Evolutionary conservation across 352 stramenopile species (phyloP).

Genomic region (Pelagophyceae sp.): DNA sequence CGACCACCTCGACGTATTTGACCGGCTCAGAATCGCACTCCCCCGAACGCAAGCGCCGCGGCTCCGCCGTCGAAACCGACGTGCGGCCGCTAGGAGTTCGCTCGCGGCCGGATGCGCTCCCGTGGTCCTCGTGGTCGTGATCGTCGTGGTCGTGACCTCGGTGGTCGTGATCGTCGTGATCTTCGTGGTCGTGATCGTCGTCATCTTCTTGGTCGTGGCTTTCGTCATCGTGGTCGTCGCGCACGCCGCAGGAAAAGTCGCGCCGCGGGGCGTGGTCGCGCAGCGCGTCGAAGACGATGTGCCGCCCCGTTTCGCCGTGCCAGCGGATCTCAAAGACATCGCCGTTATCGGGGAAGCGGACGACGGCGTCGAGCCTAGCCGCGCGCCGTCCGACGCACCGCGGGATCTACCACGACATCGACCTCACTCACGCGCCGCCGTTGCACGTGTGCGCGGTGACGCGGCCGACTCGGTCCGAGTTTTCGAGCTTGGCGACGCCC

Average conservation of each 20-base stretch:
- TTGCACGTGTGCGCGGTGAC: too few species aligned
- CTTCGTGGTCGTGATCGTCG: neutral
- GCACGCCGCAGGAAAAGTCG: too few species aligned
- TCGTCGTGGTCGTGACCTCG: neutral
- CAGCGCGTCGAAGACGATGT: neutral
- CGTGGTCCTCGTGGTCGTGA: neutral
- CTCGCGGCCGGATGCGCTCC: too few species aligned
- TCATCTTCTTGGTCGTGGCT: neutral
- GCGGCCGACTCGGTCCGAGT: too few species aligned
- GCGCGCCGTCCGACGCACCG: too few species aligned
- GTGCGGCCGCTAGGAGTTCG: too few species aligned
- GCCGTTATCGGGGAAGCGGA: neutral
- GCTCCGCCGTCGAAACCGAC: neutral
- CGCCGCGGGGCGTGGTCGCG: neutral
- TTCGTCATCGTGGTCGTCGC: neutral
- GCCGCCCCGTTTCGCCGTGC: neutral
- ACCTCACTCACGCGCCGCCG: too few species aligned
- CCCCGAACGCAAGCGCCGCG: neutral
- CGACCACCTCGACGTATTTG: conserved; percentile 21
- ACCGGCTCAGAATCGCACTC: neutral
- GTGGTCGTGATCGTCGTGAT: conserved; percentile 6
- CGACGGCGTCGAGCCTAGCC: neutral
- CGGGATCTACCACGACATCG: too few species aligned
- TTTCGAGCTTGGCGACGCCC: too few species aligned
- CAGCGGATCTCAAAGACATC: neutral